Base-by-base conservation (phyloP, 495 filamentous ascomycete genomes). In the Staphylotrichum longicolle region DNA sequence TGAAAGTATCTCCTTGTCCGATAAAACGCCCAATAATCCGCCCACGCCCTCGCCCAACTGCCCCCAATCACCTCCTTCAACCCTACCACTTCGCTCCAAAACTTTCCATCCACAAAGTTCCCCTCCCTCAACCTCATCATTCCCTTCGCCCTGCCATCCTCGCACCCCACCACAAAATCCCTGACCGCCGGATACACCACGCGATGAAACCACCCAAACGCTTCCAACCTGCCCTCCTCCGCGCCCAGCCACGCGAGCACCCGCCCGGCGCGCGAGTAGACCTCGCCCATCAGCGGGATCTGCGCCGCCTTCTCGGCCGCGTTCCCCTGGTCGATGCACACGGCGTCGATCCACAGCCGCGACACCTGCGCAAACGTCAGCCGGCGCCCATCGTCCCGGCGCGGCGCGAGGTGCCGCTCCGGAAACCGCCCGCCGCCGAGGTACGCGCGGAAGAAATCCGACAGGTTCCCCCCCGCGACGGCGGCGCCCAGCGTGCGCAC, bases 301-400 rank as follows among this genome's bases (percentile, higher is more conserved):
- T 70, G 66, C 7, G 45, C 46, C 8, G 58, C 58, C 56, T 70
- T 73, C 39, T 73, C 70, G 5, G 48, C 50, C 32, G 58, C 49
- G 15, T 65, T 63, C 2, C 42, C 52, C 54, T 71, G 69, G 14
- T 73, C 55, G 20, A 71, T 72, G 42, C 70, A 68, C 27, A 68
- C 15, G 8, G 64, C 63, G 48, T 72, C 68, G 7, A 69, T 59
- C 70, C 70, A 70, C 8, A 66, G 47, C 12, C 48, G 54, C 9
- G 48, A 33, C 5, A 62, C 49, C 34, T 63, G 39, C 14, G 45
- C 39, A 7, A 37, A 45, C 37, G 35, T 42, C n/a, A 47, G 15
- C 32, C 32, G 15, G 15, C 47, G 3, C 33, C 32, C 54, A 9
- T 46, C 54, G 11, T 7, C 15, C 5, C 15, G 2, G 4, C 54